These are phyloP conservation scores for Coprinopsis sp. DNA, from an alignment of 768 basidiomycete species.

Conservation along the genomic window DNA sequence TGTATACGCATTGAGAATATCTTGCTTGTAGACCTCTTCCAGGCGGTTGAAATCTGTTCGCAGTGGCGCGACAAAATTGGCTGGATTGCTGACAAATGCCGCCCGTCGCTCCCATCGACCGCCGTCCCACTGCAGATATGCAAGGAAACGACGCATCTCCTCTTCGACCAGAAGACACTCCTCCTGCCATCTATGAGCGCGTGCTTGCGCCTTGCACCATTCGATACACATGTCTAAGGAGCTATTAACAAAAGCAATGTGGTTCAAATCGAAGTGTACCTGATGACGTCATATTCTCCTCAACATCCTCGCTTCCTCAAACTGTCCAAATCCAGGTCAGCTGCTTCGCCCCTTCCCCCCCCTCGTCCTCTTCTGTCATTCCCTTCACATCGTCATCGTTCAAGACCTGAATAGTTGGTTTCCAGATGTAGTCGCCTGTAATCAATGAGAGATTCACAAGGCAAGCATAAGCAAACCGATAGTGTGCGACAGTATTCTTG, in stretches of 20 bases:
- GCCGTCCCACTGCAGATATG: not conserved
- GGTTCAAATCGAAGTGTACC: not conserved
- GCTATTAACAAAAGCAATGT: slow-evolving; percentile 8
- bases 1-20: too few relatives aligned
- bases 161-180: slow-evolving; percentile 29
- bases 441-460: slow-evolving; percentile 5
- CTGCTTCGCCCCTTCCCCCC: slow-evolving; percentile 14
- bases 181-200: slow-evolving; percentile 29
- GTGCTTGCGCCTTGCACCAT: slow-evolving; percentile 26
- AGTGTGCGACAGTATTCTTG: slow-evolving; percentile 9
- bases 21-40: too few relatives aligned
- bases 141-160: slow-evolving; percentile 29
- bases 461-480: slow-evolving; percentile 6
- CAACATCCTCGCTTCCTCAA: slow-evolving; percentile 2
- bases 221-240: slow-evolving; percentile 19
- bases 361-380: slow-evolving; percentile 11
- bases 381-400: slow-evolving; percentile 13
- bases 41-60: too few relatives aligned
- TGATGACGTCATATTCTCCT: slow-evolving; percentile 12
- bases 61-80: too few relatives aligned
- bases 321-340: slow-evolving; percentile 22
- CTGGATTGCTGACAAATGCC: too few relatives aligned
- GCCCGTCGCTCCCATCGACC: too few relatives aligned
- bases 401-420: slow-evolving; percentile 8
- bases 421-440: slow-evolving; percentile 9